Conservation (phyloP, 352 stramenopile species). For the Globisporangium paddicum region DNA sequence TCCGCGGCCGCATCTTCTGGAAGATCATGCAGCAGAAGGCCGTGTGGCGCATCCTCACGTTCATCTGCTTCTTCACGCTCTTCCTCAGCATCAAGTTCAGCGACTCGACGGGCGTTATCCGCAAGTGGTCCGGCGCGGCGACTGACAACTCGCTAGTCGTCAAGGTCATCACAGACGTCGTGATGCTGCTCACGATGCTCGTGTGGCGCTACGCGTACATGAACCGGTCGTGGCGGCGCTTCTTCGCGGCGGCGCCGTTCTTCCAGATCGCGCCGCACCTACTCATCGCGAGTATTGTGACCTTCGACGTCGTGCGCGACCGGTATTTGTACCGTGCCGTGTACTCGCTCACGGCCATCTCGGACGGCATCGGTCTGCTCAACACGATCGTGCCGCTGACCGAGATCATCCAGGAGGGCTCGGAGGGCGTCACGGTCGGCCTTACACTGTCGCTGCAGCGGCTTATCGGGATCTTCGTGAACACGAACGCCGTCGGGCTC, state of each 20-base stretch:
- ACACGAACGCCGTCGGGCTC: constrained; percentile 21
- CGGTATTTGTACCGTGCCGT: constrained; percentile 17
- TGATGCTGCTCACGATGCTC: constrained; percentile 24
- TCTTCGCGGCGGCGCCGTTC: constrained; percentile 27
- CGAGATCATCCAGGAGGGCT: constrained; percentile 29
- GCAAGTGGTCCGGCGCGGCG: constrained; percentile 7
- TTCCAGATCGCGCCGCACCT: constrained; percentile 24
- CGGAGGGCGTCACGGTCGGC: constrained; percentile 19
- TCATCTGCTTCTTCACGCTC: constrained; percentile 42
- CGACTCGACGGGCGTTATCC: constrained; percentile 9
- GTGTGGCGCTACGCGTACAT: constrained; percentile 33
- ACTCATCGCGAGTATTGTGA: constrained; percentile 16
- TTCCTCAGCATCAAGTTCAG: constrained; percentile 34
- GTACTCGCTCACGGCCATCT: constrained; percentile 21
- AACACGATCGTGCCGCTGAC: constrained; percentile 27
- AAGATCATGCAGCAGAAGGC: constrained; percentile 38
- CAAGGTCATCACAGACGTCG: constrained; percentile 22
- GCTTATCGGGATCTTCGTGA: constrained; percentile 25
- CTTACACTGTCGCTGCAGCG: constrained; percentile 24
- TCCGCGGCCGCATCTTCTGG: constrained; percentile 34
- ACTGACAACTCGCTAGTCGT: constrained; percentile 30
- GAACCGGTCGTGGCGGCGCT: constrained; percentile 25
- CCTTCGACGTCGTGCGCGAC: constrained; percentile 17
- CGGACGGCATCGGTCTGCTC: constrained; percentile 22
- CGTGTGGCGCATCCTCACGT: constrained; percentile 12